Evolutionary conservation across 345 rosid species (phyloP), one percentile per base, ranked within the genome.

Genomic region (Dipteronia sinensis): DNA sequence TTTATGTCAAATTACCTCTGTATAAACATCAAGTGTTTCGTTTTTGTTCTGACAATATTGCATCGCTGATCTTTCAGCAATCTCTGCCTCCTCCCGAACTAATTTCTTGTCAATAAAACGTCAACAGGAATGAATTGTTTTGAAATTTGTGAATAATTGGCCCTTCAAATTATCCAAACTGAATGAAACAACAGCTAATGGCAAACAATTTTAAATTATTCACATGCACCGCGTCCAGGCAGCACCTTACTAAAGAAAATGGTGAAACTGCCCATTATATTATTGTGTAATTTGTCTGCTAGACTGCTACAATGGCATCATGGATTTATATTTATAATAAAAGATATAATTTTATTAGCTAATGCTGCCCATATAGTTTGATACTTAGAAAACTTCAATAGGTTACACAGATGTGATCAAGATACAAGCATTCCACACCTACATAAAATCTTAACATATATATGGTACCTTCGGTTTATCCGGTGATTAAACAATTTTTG

Each of bases 401-500:
- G 69, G 7, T 23, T 4, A 42, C 6, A 6, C 20, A 20, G 64
- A 19, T 23, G 12, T 40, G 11, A n/a, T 47, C 66, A 49, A 5
- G 22, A 51, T 65, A 65, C 1, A 75, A n/a, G 49, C 23, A 65
- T 19, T 69, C 22, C 27, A 34, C 10, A 63, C 17, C 4, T 12
- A 17, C 10, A 46, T 63, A 25, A 74, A 51, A 53, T 22, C 70
- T 49, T 12, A 72, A 29, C 31, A 47, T 38, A 72, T 34, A 73
- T 55, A 67, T 44, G 25, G 29, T 64, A 94, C 99, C 99, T 90
- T 97, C 82, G 92, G 82, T 78, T 96, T 96, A 79, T 92, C 97
- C 17, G 99, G 98, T 40, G 99, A 96, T 61, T 94, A 98, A 82
- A 96, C 97, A 76, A 96, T 89, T 83, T 86, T 91, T 59, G 95